Evolutionary conservation across 306 rosid genomes (phyloP).

Genomic region (Rosa rugosa): DNA sequence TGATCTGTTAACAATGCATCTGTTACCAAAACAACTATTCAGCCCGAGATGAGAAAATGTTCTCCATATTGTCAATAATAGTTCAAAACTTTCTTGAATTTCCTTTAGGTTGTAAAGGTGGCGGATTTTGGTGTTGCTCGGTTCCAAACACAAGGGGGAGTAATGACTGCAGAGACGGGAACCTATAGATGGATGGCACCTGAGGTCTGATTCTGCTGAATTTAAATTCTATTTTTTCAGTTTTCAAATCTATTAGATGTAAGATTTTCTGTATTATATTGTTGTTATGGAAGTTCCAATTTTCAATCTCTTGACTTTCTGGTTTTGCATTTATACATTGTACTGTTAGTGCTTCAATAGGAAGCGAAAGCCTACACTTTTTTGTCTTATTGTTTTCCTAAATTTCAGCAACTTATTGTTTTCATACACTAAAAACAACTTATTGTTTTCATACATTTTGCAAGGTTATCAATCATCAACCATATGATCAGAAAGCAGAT

Average conservation of each 20-base stretch:
- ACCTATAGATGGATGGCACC: constrained; percentile 99
- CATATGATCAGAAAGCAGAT: constrained; percentile 96
- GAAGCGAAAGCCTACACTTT: neutral
- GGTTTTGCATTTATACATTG: neutral
- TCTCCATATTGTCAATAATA: neutral
- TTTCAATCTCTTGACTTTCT: neutral
- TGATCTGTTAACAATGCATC: neutral
- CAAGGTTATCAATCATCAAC: constrained; percentile 98
- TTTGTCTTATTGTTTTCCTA: neutral
- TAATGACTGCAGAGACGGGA: constrained; percentile 99
- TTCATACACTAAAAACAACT: constrained; percentile 26
- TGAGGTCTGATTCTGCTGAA: constrained; percentile 60
- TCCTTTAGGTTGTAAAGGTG: constrained; percentile 84
- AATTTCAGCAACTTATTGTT: neutral
- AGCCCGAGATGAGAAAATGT: neutral
- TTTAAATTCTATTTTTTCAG: constrained; percentile 3
- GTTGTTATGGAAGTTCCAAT: neutral
- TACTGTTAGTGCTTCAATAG: neutral
- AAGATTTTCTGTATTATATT: neutral
- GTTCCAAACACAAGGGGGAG: constrained; percentile 84
- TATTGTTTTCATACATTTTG: constrained; percentile 29
- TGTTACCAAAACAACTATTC: neutral
- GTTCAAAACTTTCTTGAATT: neutral
- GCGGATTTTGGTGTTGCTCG: constrained; percentile 99
- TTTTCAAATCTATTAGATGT: constrained; percentile 6